Base-by-base conservation (phyloP, 2,329 filamentous ascomycete species). In the Ascochyta koolunga region DNA sequence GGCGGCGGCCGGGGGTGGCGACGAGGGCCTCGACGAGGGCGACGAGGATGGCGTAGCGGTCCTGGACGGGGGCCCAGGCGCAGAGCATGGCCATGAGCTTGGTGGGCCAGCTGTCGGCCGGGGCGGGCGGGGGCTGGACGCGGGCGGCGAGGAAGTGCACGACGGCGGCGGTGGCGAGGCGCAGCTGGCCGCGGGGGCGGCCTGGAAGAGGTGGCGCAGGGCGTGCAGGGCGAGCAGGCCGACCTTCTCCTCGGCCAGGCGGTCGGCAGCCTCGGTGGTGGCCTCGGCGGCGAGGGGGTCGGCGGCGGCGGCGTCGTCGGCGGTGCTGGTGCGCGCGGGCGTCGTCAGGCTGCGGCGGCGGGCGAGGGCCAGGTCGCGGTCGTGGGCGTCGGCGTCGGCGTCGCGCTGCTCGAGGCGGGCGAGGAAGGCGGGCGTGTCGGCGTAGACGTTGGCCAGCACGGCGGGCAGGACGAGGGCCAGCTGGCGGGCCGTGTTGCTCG, bases 1-100 rank as follows among this genome's bases (percentile, higher is more conserved):
- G 86, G 51, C 84, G 82, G n/a, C n/a, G n/a, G n/a, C n/a, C n/a
- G n/a, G n/a, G n/a, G n/a, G n/a, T n/a, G n/a, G n/a, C n/a, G 4
- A 90, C 79, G 44, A 98, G 78, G 3, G 84, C 84, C 64, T 97
- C 93, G 77, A 96, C 86, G 2, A 89, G 83, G 1, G 90, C 89
- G 39, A 96, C 84, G 40, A 97, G 81, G 51, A 98, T 95, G 33
- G 93, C 86, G 77, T 96, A 98, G 48, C 95, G 89, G 69, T 96
- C 91, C 72, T 98, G 93, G 1, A 98, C 93, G 0, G 95, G 92
- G 0, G 92, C 89, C 92, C 93, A 98, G 54, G 86, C 85, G 15
- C 91, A 87, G 47, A 93, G 83, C 58, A 93, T 83, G 66, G 89
- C 86, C 71, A 96, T 91, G 44, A 98, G 81, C 52, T 87, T 88